Evolutionary conservation across 2,329 filamentous ascomycete species (phyloP).

Genomic region (Phoma sp.): DNA sequence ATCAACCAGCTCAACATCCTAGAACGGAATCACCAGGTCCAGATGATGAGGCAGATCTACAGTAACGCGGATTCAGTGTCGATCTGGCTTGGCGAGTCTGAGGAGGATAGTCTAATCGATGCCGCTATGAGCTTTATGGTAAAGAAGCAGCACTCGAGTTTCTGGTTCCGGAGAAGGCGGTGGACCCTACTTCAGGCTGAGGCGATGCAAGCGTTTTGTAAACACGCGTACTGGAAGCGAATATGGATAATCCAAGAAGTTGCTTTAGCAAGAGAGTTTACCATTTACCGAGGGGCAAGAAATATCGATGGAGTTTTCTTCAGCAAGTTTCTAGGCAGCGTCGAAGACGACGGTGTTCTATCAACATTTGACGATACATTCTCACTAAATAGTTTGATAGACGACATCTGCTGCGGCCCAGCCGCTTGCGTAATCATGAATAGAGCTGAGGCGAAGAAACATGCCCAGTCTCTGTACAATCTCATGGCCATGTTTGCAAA

Average conservation of each 20-base stretch:
- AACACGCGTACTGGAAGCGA: slow-evolving; percentile 12
- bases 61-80: slow-evolving; percentile 6
- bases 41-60: slow-evolving; percentile 24
- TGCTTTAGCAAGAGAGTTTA: slow-evolving; percentile 7
- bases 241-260: slow-evolving; percentile 28
- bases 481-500: neutral
- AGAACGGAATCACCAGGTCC: slow-evolving; percentile 24
- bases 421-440: too few relatives aligned
- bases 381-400: too few relatives aligned
- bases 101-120: slow-evolving; percentile 2
- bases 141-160: too few relatives aligned
- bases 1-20: slow-evolving; percentile 19
- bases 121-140: too few relatives aligned
- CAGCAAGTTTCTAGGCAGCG: too few relatives aligned
- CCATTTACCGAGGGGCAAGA: neutral
- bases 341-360: too few relatives aligned
- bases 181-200: too few relatives aligned
- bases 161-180: too few relatives aligned
- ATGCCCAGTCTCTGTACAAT: neutral
- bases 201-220: neutral
- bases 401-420: too few relatives aligned
- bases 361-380: too few relatives aligned
- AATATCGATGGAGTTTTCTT: too few relatives aligned
- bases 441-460: too few relatives aligned
- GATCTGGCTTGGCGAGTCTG: slow-evolving; percentile 24